Evolutionary conservation across 305 asterid genomes (phyloP), one percentile per base, ranked within the genome.

Genomic region (Plantago lanceolata): DNA sequence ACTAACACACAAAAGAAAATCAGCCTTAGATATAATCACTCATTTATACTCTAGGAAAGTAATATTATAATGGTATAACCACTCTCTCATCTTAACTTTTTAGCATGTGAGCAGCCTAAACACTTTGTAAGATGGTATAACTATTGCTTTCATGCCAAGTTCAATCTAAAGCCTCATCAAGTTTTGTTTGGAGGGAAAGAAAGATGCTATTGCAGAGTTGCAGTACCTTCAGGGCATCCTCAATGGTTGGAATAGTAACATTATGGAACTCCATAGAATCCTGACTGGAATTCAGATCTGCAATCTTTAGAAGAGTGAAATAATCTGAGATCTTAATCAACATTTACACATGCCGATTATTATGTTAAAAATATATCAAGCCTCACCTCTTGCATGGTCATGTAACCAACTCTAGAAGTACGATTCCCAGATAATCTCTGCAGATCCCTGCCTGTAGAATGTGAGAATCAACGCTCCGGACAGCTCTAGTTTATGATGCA

Each of bases 371-470:
- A 40, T 40, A 12, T 12, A 75, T 20, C 43, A 59, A 57, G 68
- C 45, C 48, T 63, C 78, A 89, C 98, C 98, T 92, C 95, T 73
- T 85, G 82, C 76, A 35, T 71, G 81, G 83, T 89, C 62, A 81
- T 68, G 72, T 82, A 61, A 59, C 96, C 96, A 73, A 82, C 96
- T 78, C 75, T 89, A 68, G 89, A 78, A 37, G 94, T 76, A 66
- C 57, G 68, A 72, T 87, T 87, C 65, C 96, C 96, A 78, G 92
- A 78, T 68, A 88, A 64, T 66, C 65, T 84, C 84, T 92, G 98
- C 85, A 92, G 84, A 55, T 92, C 96, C 96, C 96, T 89, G 96
- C 80, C 96, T 92, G 93, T 57, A 78, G 74, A 77, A 78, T 73
- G 90, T 88, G 84, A 86, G 84, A 87, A 86, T 86, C 96, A 91